Evolutionary conservation across 106 monocot species (phyloP).

Genomic region (Dendrobium officinale): DNA sequence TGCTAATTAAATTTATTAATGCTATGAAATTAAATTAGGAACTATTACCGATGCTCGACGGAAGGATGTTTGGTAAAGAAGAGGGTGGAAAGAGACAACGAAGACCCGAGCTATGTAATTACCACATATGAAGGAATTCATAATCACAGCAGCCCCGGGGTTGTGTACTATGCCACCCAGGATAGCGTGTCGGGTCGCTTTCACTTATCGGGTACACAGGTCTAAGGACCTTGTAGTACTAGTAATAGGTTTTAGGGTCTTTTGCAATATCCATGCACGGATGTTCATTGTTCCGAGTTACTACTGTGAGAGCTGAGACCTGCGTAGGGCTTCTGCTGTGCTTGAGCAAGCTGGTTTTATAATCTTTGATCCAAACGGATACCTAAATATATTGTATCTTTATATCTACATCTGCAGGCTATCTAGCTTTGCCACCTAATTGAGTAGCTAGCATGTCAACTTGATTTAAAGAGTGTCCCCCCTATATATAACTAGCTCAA

Average conservation of each 20-base stretch:
- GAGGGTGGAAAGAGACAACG: conserved; percentile 27
- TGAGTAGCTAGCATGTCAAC: too few species aligned
- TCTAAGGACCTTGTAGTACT: background rate
- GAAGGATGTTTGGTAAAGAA: conserved; percentile 30
- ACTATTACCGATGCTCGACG: conserved; percentile 27
- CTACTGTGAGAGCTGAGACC: too few species aligned
- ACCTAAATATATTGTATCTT: too few species aligned
- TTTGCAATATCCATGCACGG: background rate
- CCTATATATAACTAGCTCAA: too few species aligned
- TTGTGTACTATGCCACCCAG: background rate
- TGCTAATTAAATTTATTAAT: background rate
- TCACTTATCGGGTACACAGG: background rate
- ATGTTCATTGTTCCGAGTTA: too few species aligned
- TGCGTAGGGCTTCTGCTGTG: too few species aligned
- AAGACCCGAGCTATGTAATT: conserved; percentile 28
- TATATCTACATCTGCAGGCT: too few species aligned
- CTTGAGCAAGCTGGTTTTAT: too few species aligned
- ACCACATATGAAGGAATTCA: conserved; percentile 31
- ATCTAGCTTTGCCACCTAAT: too few species aligned
- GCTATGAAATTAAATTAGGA: conserved; percentile 8
- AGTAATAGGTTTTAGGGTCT: background rate
- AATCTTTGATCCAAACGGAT: too few species aligned
- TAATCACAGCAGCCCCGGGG: conserved; percentile 13
- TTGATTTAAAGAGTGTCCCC: too few species aligned
- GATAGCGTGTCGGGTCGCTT: background rate